Evolutionary conservation across 2,329 filamentous ascomycete genomes (phyloP).

Genomic region (Ascochyta rabiei): DNA sequence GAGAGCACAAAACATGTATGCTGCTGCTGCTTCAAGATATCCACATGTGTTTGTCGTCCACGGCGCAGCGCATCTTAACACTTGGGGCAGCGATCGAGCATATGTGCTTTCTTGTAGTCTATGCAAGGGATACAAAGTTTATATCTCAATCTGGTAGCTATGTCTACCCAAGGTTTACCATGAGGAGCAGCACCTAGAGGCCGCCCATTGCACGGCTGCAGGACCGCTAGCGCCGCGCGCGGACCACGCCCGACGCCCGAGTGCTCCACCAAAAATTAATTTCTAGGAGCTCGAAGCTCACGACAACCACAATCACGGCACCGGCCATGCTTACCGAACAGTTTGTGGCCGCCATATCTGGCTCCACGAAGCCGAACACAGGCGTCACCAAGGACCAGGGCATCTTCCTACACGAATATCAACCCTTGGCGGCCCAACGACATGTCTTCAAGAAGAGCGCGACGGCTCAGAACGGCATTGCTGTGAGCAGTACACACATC

Average conservation of each 20-base stretch:
- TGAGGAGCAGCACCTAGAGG: slow-evolving; percentile 7
- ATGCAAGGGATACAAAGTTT: no score
- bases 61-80: no score
- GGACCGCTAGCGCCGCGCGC: no score
- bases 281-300: slow-evolving; percentile 16
- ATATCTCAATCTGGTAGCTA: background rate
- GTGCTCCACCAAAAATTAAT: no score
- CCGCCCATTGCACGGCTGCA: no score
- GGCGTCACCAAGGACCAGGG: slow-evolving; percentile 75
- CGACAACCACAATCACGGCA: slow-evolving; percentile 6
- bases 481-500: slow-evolving; percentile 79
- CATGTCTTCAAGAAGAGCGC: slow-evolving; percentile 91
- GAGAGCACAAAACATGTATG: no score
- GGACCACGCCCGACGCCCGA: no score
- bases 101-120: no score
- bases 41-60: no score
- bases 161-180: no score
- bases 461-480: slow-evolving; percentile 77
- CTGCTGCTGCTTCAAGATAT: no score
- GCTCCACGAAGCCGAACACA: slow-evolving; percentile 50
- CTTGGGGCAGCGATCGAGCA: no score
- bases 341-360: slow-evolving; percentile 56
- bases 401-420: slow-evolving; percentile 83
- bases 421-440: slow-evolving; percentile 76
- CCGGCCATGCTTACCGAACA: slow-evolving; percentile 57